Evolutionary conservation across 1,284 basidiomycete species (phyloP), one percentile per base, ranked within the genome.

Genomic region (Trichosporon inkin): DNA sequence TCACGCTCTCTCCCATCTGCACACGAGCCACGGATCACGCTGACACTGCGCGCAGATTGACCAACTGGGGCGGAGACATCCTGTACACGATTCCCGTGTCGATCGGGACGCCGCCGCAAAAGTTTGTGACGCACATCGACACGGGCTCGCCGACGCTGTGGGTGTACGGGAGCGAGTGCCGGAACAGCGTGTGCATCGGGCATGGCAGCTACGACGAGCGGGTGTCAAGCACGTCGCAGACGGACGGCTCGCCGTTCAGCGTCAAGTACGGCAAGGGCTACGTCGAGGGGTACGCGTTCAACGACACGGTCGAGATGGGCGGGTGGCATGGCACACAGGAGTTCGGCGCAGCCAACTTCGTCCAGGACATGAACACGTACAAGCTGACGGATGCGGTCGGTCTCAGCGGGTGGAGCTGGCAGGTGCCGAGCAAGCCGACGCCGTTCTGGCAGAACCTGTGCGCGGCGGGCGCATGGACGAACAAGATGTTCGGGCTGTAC

Each of bases 181-280:
- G 44, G 14, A 74, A 73, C 57, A 56, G 61, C 3, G 66, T 68
- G 3, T 79, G 78, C 61, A 51, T 20, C 0, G 60, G 61, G 10
- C 66, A 71, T 4, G 68, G 67, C 8, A 59, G 57, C 19, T 80
- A 71, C 63, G 66, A 73, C 38, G 47, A 68, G 2, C 22, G 58
- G 2, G 41, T 58, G 35, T 77, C 75, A 17, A 68, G 69, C 6
- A 69, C 70, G 1, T 77, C 68, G 54, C 55, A 59, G 24, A 66
- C 67, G 14, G 57, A 56, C 38, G 51, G 57, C 28, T 61, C 38
- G 34, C n/a, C 38, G 13, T 55, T 62, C 0, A 41, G 82, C 0
- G 94, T 95, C 60, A 82, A 83, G 2, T 98, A 97, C 68, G 93
- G 91, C 24, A 86, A 84, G 40, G 94, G 93, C 8, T 78, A 82